Percentiles rank a stretch among this genome's conserved stretches.
These are phyloP conservation scores for Aegilops bicornis DNA, from an alignment of 176 grass and related monocot genomes.

Conservation along the genomic window DNA sequence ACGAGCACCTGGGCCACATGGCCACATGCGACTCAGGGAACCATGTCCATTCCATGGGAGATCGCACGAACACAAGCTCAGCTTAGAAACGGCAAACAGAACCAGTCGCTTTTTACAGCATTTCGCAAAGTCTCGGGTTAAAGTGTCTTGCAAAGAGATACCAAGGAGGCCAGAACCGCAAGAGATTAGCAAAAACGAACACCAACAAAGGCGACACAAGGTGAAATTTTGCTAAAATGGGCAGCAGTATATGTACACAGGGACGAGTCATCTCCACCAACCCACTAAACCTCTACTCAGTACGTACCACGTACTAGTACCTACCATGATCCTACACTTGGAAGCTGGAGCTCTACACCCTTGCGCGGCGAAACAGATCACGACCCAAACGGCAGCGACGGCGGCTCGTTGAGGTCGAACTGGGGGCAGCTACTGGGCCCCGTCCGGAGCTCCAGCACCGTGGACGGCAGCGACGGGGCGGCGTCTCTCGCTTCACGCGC, in stretches of 20 bases:
- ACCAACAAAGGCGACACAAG: neutral
- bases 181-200: neutral
- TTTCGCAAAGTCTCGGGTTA: neutral
- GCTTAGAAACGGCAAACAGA: too few relatives aligned
- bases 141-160: neutral
- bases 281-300: neutral
- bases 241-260: constrained; percentile 31
- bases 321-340: neutral
- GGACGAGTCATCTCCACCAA: neutral
- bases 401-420: constrained; percentile 97
- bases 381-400: constrained; percentile 41
- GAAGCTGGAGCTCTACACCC: neutral
- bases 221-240: constrained; percentile 31
- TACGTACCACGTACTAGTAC: neutral
- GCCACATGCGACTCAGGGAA: neutral
- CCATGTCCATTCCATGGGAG: neutral
- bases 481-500: neutral
- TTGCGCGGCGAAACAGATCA: constrained; percentile 5
- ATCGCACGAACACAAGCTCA: neutral
- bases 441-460: constrained; percentile 64
- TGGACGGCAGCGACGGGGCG: constrained; percentile 52
- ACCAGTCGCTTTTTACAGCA: neutral
- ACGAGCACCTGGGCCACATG: neutral
- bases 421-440: constrained; percentile 38
- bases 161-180: neutral